phyloP scores from a whole-genome alignment of 192 early-diverging fungal genomes.

The Dissophora ornata region DNA sequence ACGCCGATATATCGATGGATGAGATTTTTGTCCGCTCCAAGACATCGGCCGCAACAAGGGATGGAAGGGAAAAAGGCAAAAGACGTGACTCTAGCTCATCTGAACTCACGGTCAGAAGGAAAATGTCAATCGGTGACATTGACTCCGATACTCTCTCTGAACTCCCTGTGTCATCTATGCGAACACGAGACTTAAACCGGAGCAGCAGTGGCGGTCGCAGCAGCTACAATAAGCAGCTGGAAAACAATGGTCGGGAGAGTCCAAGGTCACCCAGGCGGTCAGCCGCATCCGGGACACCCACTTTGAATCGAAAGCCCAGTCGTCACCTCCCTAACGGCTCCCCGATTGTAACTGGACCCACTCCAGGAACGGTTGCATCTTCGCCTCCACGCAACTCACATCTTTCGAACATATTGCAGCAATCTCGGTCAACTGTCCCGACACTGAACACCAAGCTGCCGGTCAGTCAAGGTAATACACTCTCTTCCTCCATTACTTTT shows the following conservation, averaged over 20 bases:
- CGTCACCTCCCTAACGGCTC: background rate
- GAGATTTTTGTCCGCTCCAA: constrained; percentile 42
- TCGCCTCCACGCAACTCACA: background rate
- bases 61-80: constrained; percentile 8
- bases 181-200: constrained; percentile 25
- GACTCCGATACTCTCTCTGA: constrained; percentile 45
- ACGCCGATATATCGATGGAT: constrained; percentile 52
- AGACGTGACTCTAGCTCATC: constrained; percentile 17
- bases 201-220: constrained; percentile 20
- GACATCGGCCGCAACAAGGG: constrained; percentile 9
- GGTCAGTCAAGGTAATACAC: constrained; percentile 11
- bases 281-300: background rate
- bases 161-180: constrained; percentile 14
- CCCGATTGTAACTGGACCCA: background rate
- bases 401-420: constrained; percentile 7
- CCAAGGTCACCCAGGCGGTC: constrained; percentile 7
- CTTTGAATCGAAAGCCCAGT: constrained; percentile 5
- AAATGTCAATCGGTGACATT: constrained; percentile 32
- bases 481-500: too few relatives aligned
- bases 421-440: constrained; percentile 10
- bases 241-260: constrained; percentile 9
- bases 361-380: background rate
- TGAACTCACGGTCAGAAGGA: constrained; percentile 4
- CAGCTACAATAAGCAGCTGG: background rate
- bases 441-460: constrained; percentile 33